These are phyloP conservation scores for Chimonanthus praecox DNA, from an alignment of 164 flowering plant genomes.

Conservation along the genomic window DNA sequence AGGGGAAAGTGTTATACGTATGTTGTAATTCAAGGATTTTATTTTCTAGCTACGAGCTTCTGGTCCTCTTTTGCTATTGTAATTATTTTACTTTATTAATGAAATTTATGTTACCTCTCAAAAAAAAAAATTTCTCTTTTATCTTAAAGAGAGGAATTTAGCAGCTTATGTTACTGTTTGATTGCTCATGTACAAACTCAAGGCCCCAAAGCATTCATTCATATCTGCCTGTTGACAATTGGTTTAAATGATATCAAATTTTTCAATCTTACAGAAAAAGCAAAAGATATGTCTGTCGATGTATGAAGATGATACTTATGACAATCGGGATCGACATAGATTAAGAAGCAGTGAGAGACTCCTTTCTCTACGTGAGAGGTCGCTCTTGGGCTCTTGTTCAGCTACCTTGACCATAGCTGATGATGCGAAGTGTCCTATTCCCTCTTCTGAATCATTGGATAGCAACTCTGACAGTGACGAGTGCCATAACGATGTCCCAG, in stretches of 20 bases:
- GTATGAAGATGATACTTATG: conserved; percentile 47
- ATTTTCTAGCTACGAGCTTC: no score
- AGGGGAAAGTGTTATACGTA: no score
- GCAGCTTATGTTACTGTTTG: no score
- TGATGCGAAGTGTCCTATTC: conserved; percentile 10
- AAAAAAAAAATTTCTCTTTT: no score
- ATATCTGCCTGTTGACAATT: not conserved
- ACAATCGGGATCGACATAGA: conserved; percentile 7
- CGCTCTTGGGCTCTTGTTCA: conserved; percentile 19
- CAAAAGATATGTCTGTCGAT: conserved; percentile 73
- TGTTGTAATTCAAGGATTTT: no score
- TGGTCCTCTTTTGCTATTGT: no score
- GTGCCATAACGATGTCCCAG: conserved; percentile 25
- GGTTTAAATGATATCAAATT: not conserved
- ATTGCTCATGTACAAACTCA: no score
- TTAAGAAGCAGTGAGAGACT: conserved; percentile 32
- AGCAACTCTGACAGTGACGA: conserved; percentile 2
- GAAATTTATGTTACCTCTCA: no score
- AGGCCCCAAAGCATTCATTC: not conserved
- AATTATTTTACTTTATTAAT: no score
- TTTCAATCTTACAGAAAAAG: conserved; percentile 37
- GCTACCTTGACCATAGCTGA: conserved; percentile 3
- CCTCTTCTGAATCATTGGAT: conserved; percentile 5
- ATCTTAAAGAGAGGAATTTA: no score
- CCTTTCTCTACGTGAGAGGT: conserved; percentile 7